These are phyloP conservation scores for Melastoma candidum DNA, from an alignment of 441 rosid genomes.

Conservation along the genomic window DNA sequence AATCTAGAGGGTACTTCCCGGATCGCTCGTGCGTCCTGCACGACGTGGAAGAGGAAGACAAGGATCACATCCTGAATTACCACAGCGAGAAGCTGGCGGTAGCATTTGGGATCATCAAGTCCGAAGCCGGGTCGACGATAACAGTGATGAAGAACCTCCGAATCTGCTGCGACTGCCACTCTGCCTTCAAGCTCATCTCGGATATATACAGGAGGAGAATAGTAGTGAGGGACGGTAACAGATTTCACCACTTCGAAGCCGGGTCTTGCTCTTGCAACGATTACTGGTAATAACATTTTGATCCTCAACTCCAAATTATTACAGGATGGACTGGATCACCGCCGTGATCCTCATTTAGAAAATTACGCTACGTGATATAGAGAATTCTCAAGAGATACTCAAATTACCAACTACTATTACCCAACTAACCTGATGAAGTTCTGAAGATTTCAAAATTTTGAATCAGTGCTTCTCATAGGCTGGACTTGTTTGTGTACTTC, in stretches of 20 bases:
- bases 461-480: no score
- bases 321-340: no score
- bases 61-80: constrained; percentile 27
- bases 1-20: constrained; percentile 31
- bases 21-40: constrained; percentile 39
- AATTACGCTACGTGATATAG: no score
- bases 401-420: no score
- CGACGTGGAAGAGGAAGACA: constrained; percentile 44
- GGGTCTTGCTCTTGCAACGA: constrained; percentile 47
- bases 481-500: no score
- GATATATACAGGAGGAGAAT: constrained; percentile 15
- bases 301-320: no score
- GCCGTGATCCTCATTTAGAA: no score
- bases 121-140: constrained; percentile 15
- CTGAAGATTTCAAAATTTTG: no score
- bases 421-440: no score
- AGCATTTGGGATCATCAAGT: constrained; percentile 34
- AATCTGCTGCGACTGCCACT: constrained; percentile 37
- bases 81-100: constrained; percentile 55
- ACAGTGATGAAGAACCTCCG: constrained; percentile 37
- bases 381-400: no score
- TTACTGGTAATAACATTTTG: constrained; percentile 26
- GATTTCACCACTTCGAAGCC: constrained; percentile 39
- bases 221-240: constrained; percentile 8
- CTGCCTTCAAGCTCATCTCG: constrained; percentile 30